Evolutionary conservation across 2,329 filamentous ascomycete genomes (phyloP), one percentile per base, ranked within the genome.

Genomic region (Ceratocystis eucalypticola): DNA sequence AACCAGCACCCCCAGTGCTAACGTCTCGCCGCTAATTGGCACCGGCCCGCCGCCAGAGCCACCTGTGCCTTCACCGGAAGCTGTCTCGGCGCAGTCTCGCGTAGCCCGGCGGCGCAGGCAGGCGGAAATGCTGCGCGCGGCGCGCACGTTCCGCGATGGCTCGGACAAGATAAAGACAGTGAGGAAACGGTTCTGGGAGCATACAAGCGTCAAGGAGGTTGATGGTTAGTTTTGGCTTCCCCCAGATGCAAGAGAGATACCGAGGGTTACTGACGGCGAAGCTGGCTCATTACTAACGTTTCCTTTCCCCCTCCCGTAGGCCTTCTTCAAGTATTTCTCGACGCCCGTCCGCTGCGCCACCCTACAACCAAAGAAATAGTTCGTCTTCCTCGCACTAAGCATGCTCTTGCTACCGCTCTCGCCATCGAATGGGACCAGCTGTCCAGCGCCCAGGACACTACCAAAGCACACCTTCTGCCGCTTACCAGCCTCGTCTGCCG

Each of bases 341-440:
- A 97, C 77, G 75, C 79, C 28, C 83, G 91, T 30, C 86, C 91
- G 3, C 84, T 99, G 68, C 86, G 92, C 69, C 91, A 89, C 64
- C 88, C 87, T 0, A 80, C 83, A 68, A 86, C 86, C 65, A 91
- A 92, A 73, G 74, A 82, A 50, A 79, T 90, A 69, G 79, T 99
- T 71, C 83, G 81, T 1, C 72, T 97, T 33, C 92, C 94, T 0
- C 72, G 78, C 1, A 82, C 81, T 66, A 97, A 96, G 77, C 86
- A 85, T 41, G 83, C 91, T 72, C 87, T 97, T 48, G 93, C 93
- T 28, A 82, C 86, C 57, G 89, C 90, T 66, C 86, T 99, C 69
- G 94, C 93, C 2, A 78, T 95, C 57, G 94, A 99, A 79, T 99
- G 94, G 94, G 92, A 96, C 74, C 80, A 88, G 62, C 82, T 99